Evolutionary conservation across 2,329 filamentous ascomycete species (phyloP), one percentile per base, ranked within the genome.

Genomic region (Metarhizium brunneum): DNA sequence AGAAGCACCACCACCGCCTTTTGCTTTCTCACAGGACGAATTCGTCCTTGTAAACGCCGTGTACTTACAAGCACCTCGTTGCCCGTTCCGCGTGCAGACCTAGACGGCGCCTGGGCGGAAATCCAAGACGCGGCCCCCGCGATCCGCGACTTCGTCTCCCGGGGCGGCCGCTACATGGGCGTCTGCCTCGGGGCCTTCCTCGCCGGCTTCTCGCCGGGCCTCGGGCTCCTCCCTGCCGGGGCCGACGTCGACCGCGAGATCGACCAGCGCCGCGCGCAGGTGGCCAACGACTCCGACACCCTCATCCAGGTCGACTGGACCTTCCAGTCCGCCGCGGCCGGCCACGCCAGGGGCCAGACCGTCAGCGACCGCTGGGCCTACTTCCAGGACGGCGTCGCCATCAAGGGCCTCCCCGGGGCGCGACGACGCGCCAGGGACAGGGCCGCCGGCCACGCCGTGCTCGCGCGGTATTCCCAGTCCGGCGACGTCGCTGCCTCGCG

Each of bases 101-200:
- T 66, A 3, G 51, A 58, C 13, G 40, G 55, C 5, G 56, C 61
- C 2, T 66, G 59, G 57, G 11, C 45, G 6, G 53, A 58, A 14
- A 32, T 64, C 11, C 52, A 61, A 48, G 32, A 52, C 1, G 56
- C 58, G 42, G 55, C 56, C 4, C 16, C 52, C 2, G 20, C 53
- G 3, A 55, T 66, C 6, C 53, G 54, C 14, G 36, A 60, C 18
- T 66, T 62, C 55, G 58, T 66, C 18, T 36, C 58, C 6, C 54
- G 52, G 14, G 63, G 64, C 11, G 64, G 64, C 8, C 57, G 56
- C 13, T 66, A 65, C 49, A 47, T 66, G 8, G 64, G 63, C 36
- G 63, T 66, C 51, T 66, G 64, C 36, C 61, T 66, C 20, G 64
- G 64, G 6, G 63, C 64, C 18, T 66, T 62, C 49, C 57, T 65